Conservation (phyloP, 208 protist species). For the Naegleria lovaniensis region DNA sequence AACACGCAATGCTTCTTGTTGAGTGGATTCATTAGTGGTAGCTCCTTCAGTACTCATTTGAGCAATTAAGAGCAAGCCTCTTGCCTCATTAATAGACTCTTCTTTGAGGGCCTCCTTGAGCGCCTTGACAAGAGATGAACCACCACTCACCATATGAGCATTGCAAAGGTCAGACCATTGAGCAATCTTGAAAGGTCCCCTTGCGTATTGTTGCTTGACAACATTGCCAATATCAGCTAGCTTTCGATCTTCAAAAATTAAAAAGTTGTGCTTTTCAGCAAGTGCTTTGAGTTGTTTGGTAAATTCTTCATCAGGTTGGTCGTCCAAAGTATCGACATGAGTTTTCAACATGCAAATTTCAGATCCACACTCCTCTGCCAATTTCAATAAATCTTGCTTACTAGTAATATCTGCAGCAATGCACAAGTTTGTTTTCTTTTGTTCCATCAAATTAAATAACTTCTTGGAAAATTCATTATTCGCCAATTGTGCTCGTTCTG, state of each 20-base stretch:
- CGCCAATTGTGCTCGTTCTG: neutral
- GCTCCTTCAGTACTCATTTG: constrained; percentile 46
- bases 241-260: constrained; percentile 81
- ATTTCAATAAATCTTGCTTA: constrained; percentile 36
- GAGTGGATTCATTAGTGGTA: constrained; percentile 47
- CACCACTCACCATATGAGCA: constrained; percentile 45
- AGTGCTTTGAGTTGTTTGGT: constrained; percentile 37
- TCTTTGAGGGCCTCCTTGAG: constrained; percentile 34
- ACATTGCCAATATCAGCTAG: constrained; percentile 79
- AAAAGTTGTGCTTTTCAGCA: constrained; percentile 62
- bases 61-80: constrained; percentile 48
- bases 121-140: neutral
- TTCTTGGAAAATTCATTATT: constrained; percentile 1
- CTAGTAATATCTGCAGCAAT: constrained; percentile 55
- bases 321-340: constrained; percentile 62
- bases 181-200: constrained; percentile 61
- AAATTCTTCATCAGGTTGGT: constrained; percentile 36
- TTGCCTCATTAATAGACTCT: constrained; percentile 31
- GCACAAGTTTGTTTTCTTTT: constrained; percentile 63
- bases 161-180: constrained; percentile 61
- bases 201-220: constrained; percentile 56
- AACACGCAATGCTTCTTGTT: constrained; percentile 46
- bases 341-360: constrained; percentile 68
- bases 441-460: constrained; percentile 54
- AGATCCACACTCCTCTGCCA: constrained; percentile 38